Evolutionary conservation across 768 basidiomycete species (phyloP).

Genomic region (Phylloporus rhodoxanthus): DNA sequence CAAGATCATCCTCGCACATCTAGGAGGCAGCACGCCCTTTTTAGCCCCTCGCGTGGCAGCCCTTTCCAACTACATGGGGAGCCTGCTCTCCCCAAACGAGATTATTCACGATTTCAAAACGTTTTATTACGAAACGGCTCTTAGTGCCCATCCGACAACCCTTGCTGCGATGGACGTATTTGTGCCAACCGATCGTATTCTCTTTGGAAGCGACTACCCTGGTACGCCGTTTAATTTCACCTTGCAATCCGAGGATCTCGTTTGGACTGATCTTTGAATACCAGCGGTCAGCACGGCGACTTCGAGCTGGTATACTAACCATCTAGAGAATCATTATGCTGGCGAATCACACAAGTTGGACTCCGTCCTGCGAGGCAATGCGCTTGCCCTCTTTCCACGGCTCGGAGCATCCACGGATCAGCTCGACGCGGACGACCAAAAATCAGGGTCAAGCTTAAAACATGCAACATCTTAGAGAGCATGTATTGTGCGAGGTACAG

Average conservation of each 20-base stretch:
- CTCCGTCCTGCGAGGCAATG: slow-evolving; percentile 45
- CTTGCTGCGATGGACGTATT: slow-evolving; percentile 48
- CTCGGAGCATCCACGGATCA: background rate
- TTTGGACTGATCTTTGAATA: slow-evolving; percentile 1
- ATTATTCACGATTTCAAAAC: slow-evolving; percentile 63
- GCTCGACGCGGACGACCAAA: background rate
- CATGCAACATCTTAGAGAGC: slow-evolving; percentile 9
- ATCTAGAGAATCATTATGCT: slow-evolving; percentile 46
- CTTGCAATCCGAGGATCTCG: background rate
- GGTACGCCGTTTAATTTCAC: slow-evolving; percentile 36
- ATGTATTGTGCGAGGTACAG: slow-evolving; percentile 26
- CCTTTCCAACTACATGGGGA: slow-evolving; percentile 67
- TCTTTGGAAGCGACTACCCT: slow-evolving; percentile 76
- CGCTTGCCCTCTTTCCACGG: slow-evolving; percentile 45
- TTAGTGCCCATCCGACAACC: slow-evolving; percentile 52
- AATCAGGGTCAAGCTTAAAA: slow-evolving; percentile 1
- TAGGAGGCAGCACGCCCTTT: slow-evolving; percentile 63
- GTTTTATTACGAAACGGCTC: slow-evolving; percentile 72
- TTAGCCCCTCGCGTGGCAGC: slow-evolving; percentile 66
- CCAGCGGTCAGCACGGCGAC: slow-evolving; percentile 54
- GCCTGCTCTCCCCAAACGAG: slow-evolving; percentile 53
- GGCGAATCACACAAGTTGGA: slow-evolving; percentile 36
- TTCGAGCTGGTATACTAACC: slow-evolving; percentile 56
- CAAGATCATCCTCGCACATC: slow-evolving; percentile 65
- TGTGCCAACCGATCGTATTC: slow-evolving; percentile 43